Percentiles rank a stretch among this genome's conserved stretches.
These are phyloP conservation scores for Teratosphaeria zuluensis DNA, from an alignment of 2,329 filamentous ascomycete genomes.

Conservation along the genomic window DNA sequence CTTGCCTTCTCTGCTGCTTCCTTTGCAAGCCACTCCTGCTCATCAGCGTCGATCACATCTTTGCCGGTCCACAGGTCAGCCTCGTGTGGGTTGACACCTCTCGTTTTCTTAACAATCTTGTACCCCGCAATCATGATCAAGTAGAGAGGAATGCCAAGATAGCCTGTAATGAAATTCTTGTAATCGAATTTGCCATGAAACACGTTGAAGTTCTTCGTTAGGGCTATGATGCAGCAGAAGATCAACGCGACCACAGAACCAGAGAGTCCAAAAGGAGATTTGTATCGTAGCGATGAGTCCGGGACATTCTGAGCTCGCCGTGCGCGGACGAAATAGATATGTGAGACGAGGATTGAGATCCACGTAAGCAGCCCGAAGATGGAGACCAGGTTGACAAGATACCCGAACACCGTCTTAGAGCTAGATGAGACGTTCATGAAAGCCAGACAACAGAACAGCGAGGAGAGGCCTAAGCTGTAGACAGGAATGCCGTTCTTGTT, in stretches of 20 bases:
- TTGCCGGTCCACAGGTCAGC: conserved; percentile 51
- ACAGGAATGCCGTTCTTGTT: conserved; percentile 63
- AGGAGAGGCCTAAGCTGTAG: conserved; percentile 52
- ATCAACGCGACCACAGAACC: conserved; percentile 60
- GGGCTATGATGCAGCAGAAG: conserved; percentile 61
- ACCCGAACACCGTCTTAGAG: conserved; percentile 30
- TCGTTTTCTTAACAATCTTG: conserved; percentile 55
- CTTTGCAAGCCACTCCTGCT: conserved; percentile 28
- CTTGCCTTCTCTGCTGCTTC: conserved; percentile 18
- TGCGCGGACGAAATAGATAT: conserved; percentile 40
- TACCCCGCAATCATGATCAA: conserved; percentile 50
- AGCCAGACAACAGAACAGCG: conserved; percentile 52
- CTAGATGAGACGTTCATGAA: conserved; percentile 37
- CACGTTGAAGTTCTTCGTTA: conserved; percentile 75
- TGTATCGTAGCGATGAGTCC: conserved; percentile 40
- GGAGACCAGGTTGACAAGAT: conserved; percentile 38
- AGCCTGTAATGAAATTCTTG: conserved; percentile 54
- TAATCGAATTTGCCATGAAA: conserved; percentile 61
- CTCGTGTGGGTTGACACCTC: conserved; percentile 43
- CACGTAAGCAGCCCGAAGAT: conserved; percentile 36
- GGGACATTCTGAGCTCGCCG: conserved; percentile 35
- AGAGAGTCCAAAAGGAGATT: conserved; percentile 59
- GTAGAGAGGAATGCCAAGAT: conserved; percentile 52
- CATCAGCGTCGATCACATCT: conserved; percentile 50
- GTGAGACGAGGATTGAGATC: conserved; percentile 41